Base-by-base conservation (phyloP, 495 filamentous ascomycete genomes). In the Penicillium cataractarum region DNA sequence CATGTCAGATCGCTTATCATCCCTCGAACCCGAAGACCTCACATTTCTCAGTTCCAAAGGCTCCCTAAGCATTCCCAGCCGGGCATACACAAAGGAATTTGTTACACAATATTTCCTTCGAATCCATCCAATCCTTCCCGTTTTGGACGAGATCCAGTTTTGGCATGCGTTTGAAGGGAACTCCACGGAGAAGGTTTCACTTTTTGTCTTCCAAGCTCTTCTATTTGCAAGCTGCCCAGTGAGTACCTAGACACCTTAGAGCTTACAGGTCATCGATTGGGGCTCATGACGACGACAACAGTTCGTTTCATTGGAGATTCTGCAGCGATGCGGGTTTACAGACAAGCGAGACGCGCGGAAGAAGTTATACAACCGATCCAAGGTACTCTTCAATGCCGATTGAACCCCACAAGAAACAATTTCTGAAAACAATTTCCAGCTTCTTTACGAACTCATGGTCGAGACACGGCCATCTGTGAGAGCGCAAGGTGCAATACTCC, bases 131-230 rank as follows among this genome's bases (percentile, higher is more conserved):
- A 61, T 72, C 9, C 60, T 82, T 24, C 82, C 81, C 6, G 67
- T 83, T 6, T 24, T 83, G 4, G 77, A 84, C 12, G 82, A 84
- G 49, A 76, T 72, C 0, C 70, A 77, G 42, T 82, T 84, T 44
- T 84, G 82, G 82, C 68, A 72, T 29, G 70, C 77, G 9, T 82
- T 64, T 40, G 64, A 62, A 19, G 57, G 67, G 4, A 17, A 63
- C 1, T n/a, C 46, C 6, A 13, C 55, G 4, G 66, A 73, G 12
- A 76, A 70, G 33, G 66, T 83, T 22, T 79, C 81, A 0, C 66
- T 83, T 4, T 80, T 83, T 57, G 70, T 84, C 15, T 79, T 83
- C 33, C 80, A 82, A 62, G 76, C 80, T 24, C 64, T 83, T 21
- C 58, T 83, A 29, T 83, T 83, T 53, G 78, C 77, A 7, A 76